Base-by-base conservation (phyloP, 306 rosid species). In the Corylus americana region DNA sequence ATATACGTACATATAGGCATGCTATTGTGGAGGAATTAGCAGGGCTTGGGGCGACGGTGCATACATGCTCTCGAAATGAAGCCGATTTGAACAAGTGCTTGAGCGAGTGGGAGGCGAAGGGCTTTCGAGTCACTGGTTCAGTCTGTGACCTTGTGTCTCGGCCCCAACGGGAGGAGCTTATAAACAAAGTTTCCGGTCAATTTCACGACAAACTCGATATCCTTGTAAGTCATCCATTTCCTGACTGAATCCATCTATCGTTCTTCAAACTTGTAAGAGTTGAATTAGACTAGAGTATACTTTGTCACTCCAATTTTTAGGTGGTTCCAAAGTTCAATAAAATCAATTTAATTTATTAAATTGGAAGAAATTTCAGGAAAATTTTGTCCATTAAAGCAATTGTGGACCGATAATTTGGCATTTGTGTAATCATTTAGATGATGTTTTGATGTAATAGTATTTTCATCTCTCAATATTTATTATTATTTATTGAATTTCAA, bases 131-230 rank as follows among this genome's bases (percentile, higher is more conserved):
- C 11, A 77, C 76, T 3, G 84, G 84, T 47, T 86, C 89, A 1
- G 69, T 80, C 1, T 82, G 82, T 47, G 86, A 86, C 50, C 10
- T 79, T 44, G 0, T 84, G 0, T 83, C 80, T 54, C 73, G 58
- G 69, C 39, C 61, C 31, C 74, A 85, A 0, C 71, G 82, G 61
- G 61, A 79, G 59, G 77, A 82, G 0, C 84, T 79, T 45, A 25
- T 79, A 2, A 3, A 67, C 45, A 76, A 18, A 76, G 54, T 85
- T 57, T 76, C 84, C 14, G 72, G 76, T 58, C 4, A 63, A 53
- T 85, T 82, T 42, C 67, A 85, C 12, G 88, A 82, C 71, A 85
- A 82, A 80, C 86, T 82, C 58, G 64, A 73, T 45, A 79, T 85
- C 59, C 88, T 85, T 75, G 86, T 85, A 11, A 74, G 79, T 35